phyloP scores from a whole-genome alignment of 352 stramenopile species.

The Pythium aristosporum region DNA sequence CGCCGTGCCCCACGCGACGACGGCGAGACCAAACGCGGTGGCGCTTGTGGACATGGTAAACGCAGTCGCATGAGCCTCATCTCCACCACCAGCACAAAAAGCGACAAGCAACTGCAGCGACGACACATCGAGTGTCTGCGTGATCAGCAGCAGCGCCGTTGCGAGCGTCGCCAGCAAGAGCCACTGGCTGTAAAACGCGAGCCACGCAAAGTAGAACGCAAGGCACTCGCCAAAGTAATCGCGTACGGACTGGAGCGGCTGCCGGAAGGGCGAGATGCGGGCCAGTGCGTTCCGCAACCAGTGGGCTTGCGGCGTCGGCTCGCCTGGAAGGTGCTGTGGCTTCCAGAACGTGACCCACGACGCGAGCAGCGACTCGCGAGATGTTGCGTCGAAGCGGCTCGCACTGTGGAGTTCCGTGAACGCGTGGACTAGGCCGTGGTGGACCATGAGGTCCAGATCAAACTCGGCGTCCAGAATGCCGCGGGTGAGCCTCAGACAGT shows the following conservation, averaged over 20 bases:
- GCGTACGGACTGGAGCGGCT: conserved; percentile 72
- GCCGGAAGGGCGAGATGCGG: conserved; percentile 48
- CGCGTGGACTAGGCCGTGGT: conserved; percentile 29
- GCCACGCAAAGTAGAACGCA: conserved; percentile 91
- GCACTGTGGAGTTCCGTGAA: conserved; percentile 55
- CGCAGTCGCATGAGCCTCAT: not conserved
- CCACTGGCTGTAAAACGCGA: conserved; percentile 77
- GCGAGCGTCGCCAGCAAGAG: conserved; percentile 50
- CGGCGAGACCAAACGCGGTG: conserved; percentile 28
- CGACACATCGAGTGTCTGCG: conserved; percentile 5
- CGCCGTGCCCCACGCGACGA: conserved; percentile 47
- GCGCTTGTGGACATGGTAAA: conserved; percentile 5
- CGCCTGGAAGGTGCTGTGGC: conserved; percentile 33
- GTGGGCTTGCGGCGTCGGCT: conserved; percentile 39
- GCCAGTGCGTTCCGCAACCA: conserved; percentile 41
- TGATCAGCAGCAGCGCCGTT: conserved; percentile 31
- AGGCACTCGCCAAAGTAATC: conserved; percentile 89
- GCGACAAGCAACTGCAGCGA: conserved; percentile 14
- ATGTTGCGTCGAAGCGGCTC: conserved; percentile 50
- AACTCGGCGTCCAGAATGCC: conserved; percentile 52
- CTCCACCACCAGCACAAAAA: conserved; percentile 18
- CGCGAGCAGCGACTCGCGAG: conserved; percentile 31
- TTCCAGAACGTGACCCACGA: conserved; percentile 67
- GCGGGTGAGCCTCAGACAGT: conserved; percentile 50
- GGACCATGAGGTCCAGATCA: conserved; percentile 33